Evolutionary conservation across 805 yeast genomes (phyloP).

Genomic region (Candida vartiovaarae): DNA sequence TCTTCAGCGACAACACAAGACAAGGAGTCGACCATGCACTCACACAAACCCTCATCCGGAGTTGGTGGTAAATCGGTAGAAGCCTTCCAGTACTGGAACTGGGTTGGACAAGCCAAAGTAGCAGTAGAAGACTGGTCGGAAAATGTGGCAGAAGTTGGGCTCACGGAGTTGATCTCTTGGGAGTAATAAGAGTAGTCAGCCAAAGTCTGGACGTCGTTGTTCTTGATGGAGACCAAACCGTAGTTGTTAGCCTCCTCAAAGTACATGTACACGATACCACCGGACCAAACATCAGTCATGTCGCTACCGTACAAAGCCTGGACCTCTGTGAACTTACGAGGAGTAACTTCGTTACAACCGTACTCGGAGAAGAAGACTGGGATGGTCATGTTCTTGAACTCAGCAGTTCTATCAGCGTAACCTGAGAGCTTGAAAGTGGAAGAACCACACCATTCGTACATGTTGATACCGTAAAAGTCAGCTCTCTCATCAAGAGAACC

Average conservation of each 20-base stretch:
- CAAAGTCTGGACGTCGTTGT: constrained; percentile 43
- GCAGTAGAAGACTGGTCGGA: constrained; percentile 33
- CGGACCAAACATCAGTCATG: constrained; percentile 84
- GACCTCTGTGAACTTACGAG: constrained; percentile 72
- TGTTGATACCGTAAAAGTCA: constrained; percentile 82
- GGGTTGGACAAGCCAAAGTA: constrained; percentile 56
- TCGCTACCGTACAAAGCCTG: constrained; percentile 52
- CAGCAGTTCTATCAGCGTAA: constrained; percentile 55
- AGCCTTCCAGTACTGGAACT: constrained; percentile 54
- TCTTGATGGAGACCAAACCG: constrained; percentile 56
- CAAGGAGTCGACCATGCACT: constrained; percentile 50
- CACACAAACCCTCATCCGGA: constrained; percentile 58
- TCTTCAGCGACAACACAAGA: constrained; percentile 53
- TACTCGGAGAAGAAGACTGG: constrained; percentile 80
- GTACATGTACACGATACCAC: constrained; percentile 86
- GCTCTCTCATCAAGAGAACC: constrained; percentile 59
- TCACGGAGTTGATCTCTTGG: constrained; percentile 44
- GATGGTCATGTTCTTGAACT: constrained; percentile 56
- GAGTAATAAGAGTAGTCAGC: constrained; percentile 59
- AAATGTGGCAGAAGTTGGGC: constrained; percentile 44
- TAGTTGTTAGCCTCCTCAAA: constrained; percentile 69
- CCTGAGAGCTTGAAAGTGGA: constrained; percentile 57
- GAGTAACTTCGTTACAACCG: constrained; percentile 65
- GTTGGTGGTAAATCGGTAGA: constrained; percentile 70
- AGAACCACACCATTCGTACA: constrained; percentile 84